Conservation (phyloP, 2,329 filamentous ascomycete genomes). For the Calonectria hongkongensis region DNA sequence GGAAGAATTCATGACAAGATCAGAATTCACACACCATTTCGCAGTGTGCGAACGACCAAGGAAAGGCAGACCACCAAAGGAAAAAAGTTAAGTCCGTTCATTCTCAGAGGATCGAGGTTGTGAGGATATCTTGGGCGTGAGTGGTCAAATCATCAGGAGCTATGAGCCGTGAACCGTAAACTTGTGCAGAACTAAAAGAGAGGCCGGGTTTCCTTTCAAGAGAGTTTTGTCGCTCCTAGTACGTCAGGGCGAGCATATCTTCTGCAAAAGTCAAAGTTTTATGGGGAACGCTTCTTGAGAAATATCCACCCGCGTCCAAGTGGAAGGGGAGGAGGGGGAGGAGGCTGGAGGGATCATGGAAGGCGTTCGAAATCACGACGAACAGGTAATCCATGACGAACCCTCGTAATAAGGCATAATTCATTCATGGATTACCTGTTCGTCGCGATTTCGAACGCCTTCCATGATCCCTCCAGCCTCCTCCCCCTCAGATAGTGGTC, state of each 20-base stretch:
- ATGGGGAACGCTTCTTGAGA: neutral
- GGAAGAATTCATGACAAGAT: neutral
- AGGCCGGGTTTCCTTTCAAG: neutral
- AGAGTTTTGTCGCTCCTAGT: neutral
- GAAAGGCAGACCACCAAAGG: neutral
- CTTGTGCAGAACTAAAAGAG: neutral
- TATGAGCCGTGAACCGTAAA: neutral
- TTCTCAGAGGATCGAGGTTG: neutral
- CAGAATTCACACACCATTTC: neutral
- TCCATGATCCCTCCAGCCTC: no score
- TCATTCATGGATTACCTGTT: neutral
- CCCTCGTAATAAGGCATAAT: no score
- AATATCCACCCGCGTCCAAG: neutral
- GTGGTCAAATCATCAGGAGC: no score
- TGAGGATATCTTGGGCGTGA: neutral
- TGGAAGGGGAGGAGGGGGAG: neutral
- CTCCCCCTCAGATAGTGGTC: no score
- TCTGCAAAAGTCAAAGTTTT: neutral
- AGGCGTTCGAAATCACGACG: neutral
- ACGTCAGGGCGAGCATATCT: neutral
- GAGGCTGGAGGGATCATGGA: neutral
- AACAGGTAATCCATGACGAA: neutral
- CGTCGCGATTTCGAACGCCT: neutral
- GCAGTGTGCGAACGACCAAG: neutral
- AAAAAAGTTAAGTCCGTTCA: no score